Evolutionary conservation across 345 rosid genomes (phyloP).

Genomic region (Citrus sp.): DNA sequence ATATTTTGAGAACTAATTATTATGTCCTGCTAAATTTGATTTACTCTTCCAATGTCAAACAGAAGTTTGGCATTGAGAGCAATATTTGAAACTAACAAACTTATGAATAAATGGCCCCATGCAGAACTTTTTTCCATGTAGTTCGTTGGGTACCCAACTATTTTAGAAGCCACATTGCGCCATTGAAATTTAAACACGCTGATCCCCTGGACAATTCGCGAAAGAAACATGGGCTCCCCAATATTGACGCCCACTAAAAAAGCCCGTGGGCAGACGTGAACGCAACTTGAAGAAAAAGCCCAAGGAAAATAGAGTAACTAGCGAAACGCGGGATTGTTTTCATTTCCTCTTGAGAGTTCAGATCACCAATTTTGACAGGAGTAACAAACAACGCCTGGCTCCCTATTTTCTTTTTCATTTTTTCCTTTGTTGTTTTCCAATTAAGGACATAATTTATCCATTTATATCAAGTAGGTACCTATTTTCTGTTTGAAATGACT

Average conservation of each 20-base stretch:
- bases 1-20: not conserved
- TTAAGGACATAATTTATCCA: too few species aligned
- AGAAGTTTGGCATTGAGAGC: not conserved
- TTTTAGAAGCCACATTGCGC: not conserved
- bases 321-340: too few species aligned
- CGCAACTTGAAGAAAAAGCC: not conserved
- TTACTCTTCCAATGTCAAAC: not conserved
- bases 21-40: not conserved
- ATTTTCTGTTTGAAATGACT: too few species aligned
- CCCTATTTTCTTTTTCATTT: too few species aligned
- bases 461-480: too few species aligned
- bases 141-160: not conserved
- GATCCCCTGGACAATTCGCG: not conserved
- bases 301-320: too few species aligned
- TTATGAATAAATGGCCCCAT: not conserved
- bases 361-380: too few species aligned
- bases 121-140: not conserved
- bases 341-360: too few species aligned
- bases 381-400: too few species aligned
- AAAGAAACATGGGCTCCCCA: not conserved
- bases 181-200: not conserved
- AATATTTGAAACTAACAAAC: not conserved
- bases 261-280: not conserved
- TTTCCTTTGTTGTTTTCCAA: too few species aligned
- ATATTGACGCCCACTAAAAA: too few species aligned